Evolutionary conservation across 1,284 basidiomycete genomes (phyloP).

Genomic region (Austroboletus niveus): DNA sequence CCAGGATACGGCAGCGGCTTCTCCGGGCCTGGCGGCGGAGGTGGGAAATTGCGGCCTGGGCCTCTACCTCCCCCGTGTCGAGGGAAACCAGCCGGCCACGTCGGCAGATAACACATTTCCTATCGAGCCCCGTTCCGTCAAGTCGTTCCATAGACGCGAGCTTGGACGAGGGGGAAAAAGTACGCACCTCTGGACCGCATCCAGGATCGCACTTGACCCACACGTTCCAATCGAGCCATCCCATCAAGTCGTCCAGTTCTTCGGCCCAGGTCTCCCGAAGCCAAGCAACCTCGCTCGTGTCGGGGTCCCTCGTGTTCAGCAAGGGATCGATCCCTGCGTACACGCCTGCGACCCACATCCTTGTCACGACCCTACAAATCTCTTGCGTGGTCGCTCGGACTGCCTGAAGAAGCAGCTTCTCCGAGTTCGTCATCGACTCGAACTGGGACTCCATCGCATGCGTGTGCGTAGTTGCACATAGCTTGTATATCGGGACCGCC

Average conservation of each 20-base stretch:
- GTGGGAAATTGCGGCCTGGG: neutral
- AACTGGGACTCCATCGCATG: conserved; percentile 18
- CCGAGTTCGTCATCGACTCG: conserved; percentile 34
- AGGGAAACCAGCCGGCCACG: conserved; percentile 38
- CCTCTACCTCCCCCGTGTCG: neutral
- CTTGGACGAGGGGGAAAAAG: neutral
- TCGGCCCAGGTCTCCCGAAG: conserved; percentile 23
- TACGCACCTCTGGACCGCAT: conserved; percentile 34
- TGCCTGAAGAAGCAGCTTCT: conserved; percentile 35
- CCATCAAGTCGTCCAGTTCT: conserved; percentile 33
- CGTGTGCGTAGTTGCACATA: conserved; percentile 39
- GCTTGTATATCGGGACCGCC: conserved; percentile 25
- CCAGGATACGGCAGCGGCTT: neutral
- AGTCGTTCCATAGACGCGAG: neutral
- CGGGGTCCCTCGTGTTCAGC: conserved; percentile 1
- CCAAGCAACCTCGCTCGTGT: conserved; percentile 1
- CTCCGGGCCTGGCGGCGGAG: neutral
- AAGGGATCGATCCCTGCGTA: conserved; percentile 30
- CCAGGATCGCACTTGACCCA: conserved; percentile 39
- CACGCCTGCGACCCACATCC: conserved; percentile 43
- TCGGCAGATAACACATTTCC: conserved; percentile 49
- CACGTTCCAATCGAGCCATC: conserved; percentile 43
- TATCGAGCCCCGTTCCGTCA: conserved; percentile 14
- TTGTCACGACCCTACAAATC: conserved; percentile 45
- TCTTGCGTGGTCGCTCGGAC: conserved; percentile 38